These are phyloP conservation scores for Ustilago hordei DNA, from an alignment of 1,284 basidiomycete species.

Conservation along the genomic window DNA sequence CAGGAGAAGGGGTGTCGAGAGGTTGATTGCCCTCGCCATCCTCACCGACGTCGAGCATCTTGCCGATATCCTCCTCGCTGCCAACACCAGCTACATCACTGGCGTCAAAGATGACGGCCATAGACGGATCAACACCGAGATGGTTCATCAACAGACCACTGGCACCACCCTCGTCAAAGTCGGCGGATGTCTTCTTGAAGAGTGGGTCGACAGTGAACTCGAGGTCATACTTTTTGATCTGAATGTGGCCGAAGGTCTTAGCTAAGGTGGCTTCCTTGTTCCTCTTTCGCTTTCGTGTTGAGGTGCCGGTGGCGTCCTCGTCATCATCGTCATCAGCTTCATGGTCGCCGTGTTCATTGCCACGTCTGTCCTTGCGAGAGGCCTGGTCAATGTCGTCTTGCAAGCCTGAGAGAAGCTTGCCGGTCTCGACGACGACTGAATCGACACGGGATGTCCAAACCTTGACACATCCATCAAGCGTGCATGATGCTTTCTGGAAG, in stretches of 20 bases:
- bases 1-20: constrained; percentile 18
- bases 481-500: constrained; percentile 97
- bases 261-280: constrained; percentile 67
- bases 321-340: constrained; percentile 70
- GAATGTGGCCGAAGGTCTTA: constrained; percentile 76
- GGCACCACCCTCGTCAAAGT: constrained; percentile 98
- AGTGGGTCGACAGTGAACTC: constrained; percentile 97
- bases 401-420: constrained; percentile 91
- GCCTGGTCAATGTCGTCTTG: constrained; percentile 72
- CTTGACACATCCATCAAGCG: constrained; percentile 98
- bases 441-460: constrained; percentile 99
- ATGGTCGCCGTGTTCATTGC: constrained; percentile 71
- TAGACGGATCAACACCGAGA: constrained; percentile 80
- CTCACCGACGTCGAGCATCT: constrained; percentile 39
- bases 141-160: constrained; percentile 75
- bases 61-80: constrained; percentile 75
- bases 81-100: constrained; percentile 85
- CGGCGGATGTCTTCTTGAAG: constrained; percentile 96
- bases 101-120: constrained; percentile 95
- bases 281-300: constrained; percentile 71
- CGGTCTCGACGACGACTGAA: constrained; percentile 94
- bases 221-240: constrained; percentile 78
- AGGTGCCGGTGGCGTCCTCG: constrained; percentile 76
- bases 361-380: constrained; percentile 41
- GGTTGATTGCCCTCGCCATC: constrained; percentile 26